Evolutionary conservation across 2,329 filamentous ascomycete genomes (phyloP).

Genomic region (Botryotinia narcissicola): DNA sequence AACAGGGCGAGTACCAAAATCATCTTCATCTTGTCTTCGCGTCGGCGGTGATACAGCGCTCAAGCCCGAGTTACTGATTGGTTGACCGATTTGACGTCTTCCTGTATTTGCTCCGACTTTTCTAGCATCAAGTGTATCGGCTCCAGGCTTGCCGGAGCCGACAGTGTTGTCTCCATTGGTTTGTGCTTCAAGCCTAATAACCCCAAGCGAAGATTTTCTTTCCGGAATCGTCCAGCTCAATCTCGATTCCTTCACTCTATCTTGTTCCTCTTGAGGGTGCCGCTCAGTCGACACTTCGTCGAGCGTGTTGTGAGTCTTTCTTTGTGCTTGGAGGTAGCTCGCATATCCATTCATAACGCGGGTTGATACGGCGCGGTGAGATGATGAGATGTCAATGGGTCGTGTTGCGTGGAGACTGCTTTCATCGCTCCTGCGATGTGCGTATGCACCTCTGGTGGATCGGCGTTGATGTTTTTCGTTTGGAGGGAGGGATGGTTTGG

Average conservation of each 20-base stretch:
- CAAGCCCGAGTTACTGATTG: background rate
- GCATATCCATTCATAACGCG: background rate
- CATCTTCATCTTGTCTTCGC: background rate
- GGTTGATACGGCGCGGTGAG: background rate
- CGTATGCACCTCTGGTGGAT: background rate
- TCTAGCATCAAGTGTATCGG: background rate
- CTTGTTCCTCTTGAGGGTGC: background rate
- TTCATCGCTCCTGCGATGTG: background rate
- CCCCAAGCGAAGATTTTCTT: background rate
- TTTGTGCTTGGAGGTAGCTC: background rate
- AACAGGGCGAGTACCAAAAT: background rate
- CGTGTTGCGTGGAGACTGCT: background rate
- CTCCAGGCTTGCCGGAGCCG: no score
- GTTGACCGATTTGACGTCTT: background rate
- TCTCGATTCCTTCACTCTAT: background rate
- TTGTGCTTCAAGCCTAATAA: background rate
- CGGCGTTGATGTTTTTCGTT: no score
- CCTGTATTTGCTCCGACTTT: background rate
- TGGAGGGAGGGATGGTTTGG: background rate
- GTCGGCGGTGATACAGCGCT: background rate
- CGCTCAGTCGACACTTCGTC: background rate
- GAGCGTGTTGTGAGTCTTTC: fast-evolving
- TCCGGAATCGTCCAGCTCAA: background rate
- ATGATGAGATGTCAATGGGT: background rate
- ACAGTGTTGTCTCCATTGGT: background rate